Evolutionary conservation across 2,329 filamentous ascomycete species (phyloP), one percentile per base, ranked within the genome.

Genomic region (Phaeoacremonium minimum): DNA sequence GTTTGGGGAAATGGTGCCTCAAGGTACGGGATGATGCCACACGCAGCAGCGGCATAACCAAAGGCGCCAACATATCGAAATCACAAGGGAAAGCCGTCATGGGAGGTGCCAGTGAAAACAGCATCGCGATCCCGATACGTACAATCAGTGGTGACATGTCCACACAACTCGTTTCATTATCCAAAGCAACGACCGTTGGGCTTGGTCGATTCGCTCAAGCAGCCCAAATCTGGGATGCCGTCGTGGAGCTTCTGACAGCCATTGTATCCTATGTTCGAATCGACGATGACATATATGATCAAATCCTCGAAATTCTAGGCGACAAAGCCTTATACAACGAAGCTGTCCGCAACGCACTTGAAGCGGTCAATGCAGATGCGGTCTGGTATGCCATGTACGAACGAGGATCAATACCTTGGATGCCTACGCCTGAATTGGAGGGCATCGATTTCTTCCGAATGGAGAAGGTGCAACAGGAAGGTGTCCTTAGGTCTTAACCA

Each of bases 231-330:
- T 87, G 85, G 82, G 73, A 77, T 18, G 77, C 77, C 2, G 62
- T 80, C 7, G 62, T 83, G 14, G 56, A 58, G 15, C 60, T 88
- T 26, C 56, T 93, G 14, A 69, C 73, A 18, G 64, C 71, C 2
- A 61, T 89, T n/a, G 71, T 83, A 4, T 63, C 67, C 15, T 67
- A 79, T 50, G 83, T 89, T 7, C 64, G 66, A 6, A 52, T 90
- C n/a, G 71, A 80, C 6, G 82, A 86, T 18, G 73, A 75, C 30
- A 71, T 81, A 45, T 86, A 89, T 55, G 86, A 90, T 45, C 75
- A 87, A 36, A 73, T 86, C 11, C 53, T 91, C 30, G 72, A 74
- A 6, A 58, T 90, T 35, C 56, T 93, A 17, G 67, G 57, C 4
- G 71, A 71, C 4, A 70, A 71, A 19, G 55, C 66, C 26, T 46